phyloP scores from a whole-genome alignment of 306 rosid genomes.

The Malus fusca region DNA sequence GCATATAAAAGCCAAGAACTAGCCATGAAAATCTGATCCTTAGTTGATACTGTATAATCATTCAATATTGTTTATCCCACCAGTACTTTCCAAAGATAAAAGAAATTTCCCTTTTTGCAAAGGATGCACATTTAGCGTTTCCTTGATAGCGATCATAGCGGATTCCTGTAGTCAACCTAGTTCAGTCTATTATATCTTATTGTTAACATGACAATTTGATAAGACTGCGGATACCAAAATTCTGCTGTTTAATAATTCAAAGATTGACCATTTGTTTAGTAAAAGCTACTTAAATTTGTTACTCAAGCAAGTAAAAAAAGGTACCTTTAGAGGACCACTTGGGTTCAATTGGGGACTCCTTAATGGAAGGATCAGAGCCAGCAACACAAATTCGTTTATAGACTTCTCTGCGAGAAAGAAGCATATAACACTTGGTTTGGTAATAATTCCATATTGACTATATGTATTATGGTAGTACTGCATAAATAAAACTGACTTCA shows the following conservation, averaged over 20 bases:
- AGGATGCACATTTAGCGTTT: not conserved
- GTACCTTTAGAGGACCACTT: constrained; percentile 91
- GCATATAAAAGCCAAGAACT: not conserved
- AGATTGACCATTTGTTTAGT: too few species aligned
- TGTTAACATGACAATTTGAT: not conserved
- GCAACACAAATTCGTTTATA: constrained; percentile 56
- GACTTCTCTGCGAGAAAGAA: constrained; percentile 53
- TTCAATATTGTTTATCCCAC: not conserved
- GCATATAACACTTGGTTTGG: not conserved
- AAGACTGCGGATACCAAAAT: not conserved
- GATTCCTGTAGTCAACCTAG: not conserved
- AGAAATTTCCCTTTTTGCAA: not conserved
- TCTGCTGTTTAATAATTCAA: too few species aligned
- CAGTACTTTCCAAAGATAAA: not conserved
- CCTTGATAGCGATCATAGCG: not conserved
- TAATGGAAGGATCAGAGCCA: constrained; percentile 54
- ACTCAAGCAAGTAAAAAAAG: not conserved
- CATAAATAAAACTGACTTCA: not conserved
- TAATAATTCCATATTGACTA: not conserved
- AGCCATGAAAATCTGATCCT: not conserved
- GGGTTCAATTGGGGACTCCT: constrained; percentile 92
- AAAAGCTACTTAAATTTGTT: not conserved
- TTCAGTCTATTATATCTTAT: not conserved
- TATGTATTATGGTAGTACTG: not conserved
- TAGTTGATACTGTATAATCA: not conserved